Evolutionary conservation across 2,329 filamentous ascomycete species (phyloP), one percentile per base, ranked within the genome.

Genomic region (Phyllosticta citrichinensis): DNA sequence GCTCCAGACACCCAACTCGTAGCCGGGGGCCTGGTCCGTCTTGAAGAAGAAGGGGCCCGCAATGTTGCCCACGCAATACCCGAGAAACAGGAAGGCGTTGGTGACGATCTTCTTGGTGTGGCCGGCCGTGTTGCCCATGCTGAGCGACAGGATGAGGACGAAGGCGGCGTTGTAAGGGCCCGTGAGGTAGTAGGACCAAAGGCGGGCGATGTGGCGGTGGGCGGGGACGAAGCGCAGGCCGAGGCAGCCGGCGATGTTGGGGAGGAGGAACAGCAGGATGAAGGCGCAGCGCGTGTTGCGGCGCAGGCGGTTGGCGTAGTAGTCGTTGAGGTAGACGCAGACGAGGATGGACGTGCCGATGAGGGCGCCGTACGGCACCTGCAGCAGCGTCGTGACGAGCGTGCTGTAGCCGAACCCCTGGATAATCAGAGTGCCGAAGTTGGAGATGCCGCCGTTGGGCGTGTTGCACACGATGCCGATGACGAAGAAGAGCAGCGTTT

Each of bases 11-110:
- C 80, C 80, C 50, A 81, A 73, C 22, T 68, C 57, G 57, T 83
- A 83, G 1, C 68, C 70, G 2, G 80, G 80, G 2, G 76, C 74
- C 64, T 87, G 81, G n/a, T 75, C 67, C 0, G 77, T 71, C 57
- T 80, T 79, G 70, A 85, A 87, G 72, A 86, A 86, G 70, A 86
- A 85, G 0, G 84, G 84, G 0, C 83, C 81, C 3, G 77, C 79
- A 52, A 86, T 83, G 66, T 86, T 86, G 5, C 83, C 83, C 1
- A 80, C 77, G 65, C 82, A 85, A 61, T 82, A 82, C 0, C 81
- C 82, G 10, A 86, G 74, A 72, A 83, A 85, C 2, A 85, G 75
- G 61, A 83, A 79, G 1, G 81, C 83, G 22, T 83, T 84, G n/a
- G 83, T 83, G 25, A 85, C 80, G 54, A 86, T 82, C 67, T 87